A percentile compares a stretch with the other conserved stretches of the same genome.
Evolutionary conservation across 768 basidiomycete genomes (phyloP).

Genomic region (Trametes meyenii): DNA sequence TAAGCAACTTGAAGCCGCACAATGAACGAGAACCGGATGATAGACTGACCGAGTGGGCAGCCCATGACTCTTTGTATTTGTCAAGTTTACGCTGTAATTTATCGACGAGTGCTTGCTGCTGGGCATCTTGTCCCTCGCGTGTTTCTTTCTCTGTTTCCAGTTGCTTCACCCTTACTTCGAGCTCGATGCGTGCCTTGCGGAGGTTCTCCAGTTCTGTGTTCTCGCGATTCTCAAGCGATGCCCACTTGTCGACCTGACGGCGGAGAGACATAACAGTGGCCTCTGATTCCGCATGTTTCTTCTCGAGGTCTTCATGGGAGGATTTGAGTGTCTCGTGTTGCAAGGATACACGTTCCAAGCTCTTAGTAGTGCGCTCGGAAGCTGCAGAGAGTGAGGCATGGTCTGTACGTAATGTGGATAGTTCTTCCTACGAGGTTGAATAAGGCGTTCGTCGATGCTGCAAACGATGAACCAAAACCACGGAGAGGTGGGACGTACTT

Average conservation of each 20-base stretch:
- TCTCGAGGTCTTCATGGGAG: conserved; percentile 56
- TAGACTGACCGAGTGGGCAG: neutral
- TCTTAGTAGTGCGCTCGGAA: conserved; percentile 48
- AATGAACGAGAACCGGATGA: neutral
- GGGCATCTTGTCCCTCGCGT: conserved; percentile 23
- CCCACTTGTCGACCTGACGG: conserved; percentile 71
- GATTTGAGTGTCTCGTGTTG: conserved; percentile 61
- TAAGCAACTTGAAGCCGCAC: neutral
- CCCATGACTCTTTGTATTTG: conserved; percentile 28
- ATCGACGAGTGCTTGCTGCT: conserved; percentile 35
- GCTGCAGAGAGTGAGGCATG: conserved; percentile 52
- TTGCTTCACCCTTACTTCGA: conserved; percentile 57
- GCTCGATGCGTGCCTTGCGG: conserved; percentile 55
- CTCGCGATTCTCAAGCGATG: conserved; percentile 65
- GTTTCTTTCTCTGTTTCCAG: conserved; percentile 40
- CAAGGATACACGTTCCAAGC: conserved; percentile 58
- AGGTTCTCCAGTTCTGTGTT: conserved; percentile 57
- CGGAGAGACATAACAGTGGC: conserved; percentile 57
- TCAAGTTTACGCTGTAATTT: conserved; percentile 37
- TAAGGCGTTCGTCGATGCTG: neutral
- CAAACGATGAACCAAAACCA: conserved; percentile 1
- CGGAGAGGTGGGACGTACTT: conserved; percentile 27
- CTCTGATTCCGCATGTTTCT: conserved; percentile 58
- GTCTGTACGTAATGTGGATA: conserved; percentile 49
- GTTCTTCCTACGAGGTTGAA: conserved; percentile 37